These are phyloP conservation scores for Podospora pseudopauciseta DNA, from an alignment of 495 filamentous ascomycete species.

Conservation along the genomic window DNA sequence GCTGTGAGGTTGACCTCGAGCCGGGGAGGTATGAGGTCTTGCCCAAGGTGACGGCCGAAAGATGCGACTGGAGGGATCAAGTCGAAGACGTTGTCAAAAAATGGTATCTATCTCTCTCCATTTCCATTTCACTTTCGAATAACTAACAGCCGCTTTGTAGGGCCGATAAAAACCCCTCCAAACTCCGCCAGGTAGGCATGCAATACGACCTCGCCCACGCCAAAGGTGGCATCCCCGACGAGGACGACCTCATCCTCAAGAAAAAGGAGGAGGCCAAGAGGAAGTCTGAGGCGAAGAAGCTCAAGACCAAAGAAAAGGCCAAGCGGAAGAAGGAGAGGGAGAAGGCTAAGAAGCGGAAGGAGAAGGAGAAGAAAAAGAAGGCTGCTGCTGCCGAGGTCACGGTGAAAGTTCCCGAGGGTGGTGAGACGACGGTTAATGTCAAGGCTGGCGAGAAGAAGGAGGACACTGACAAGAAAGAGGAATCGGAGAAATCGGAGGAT, in stretches of 20 bases:
- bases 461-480: not conserved
- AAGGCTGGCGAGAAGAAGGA: not conserved
- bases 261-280: conserved; percentile 44
- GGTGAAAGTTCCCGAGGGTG: not conserved
- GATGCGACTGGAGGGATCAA: conserved; percentile 45
- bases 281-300: conserved; percentile 31
- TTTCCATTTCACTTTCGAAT: not conserved
- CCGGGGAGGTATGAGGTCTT: conserved; percentile 76
- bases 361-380: conserved; percentile 26
- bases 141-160: not conserved
- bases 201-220: conserved; percentile 83
- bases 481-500: not conserved
- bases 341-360: conserved; percentile 28
- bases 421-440: not conserved
- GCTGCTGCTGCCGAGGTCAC: not conserved
- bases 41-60: conserved; percentile 72
- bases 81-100: conserved; percentile 67
- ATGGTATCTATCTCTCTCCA: conserved; percentile 24
- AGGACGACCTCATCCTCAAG: conserved; percentile 49
- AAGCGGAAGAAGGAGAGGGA: conserved; percentile 20
- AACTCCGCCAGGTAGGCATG: conserved; percentile 75
- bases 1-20: conserved; percentile 76
- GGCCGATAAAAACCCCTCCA: conserved; percentile 64
- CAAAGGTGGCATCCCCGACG: conserved; percentile 64
- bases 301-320: conserved; percentile 30